A percentile compares a stretch with the other conserved stretches of the same genome.
Conservation (phyloP, 2,329 filamentous ascomycete genomes). For the Penicillium sp. region DNA sequence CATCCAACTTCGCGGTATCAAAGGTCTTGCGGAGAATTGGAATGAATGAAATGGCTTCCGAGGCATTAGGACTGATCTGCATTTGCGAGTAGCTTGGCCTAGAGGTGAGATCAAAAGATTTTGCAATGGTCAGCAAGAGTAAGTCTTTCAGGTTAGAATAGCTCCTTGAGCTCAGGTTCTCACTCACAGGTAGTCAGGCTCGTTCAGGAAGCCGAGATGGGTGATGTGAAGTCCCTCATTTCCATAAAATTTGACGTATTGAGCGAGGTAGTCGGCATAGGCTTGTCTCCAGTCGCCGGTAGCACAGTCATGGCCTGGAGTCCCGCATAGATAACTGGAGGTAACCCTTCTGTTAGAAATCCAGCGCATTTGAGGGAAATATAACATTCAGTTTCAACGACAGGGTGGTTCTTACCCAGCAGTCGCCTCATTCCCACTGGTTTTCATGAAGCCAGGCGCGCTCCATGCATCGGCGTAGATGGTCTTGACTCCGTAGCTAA, state of each 20-base stretch:
- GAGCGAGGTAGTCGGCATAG: constrained; percentile 53
- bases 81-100: not conserved
- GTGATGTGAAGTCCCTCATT: constrained; percentile 49
- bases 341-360: not conserved
- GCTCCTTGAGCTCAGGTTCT: not conserved
- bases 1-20: not conserved
- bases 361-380: not conserved
- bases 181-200: constrained; percentile 40
- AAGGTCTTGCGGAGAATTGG: not conserved
- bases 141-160: not conserved
- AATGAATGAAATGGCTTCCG: not conserved
- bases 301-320: constrained; percentile 39
- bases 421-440: constrained; percentile 38
- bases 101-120: not conserved
- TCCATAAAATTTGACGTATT: constrained; percentile 53
- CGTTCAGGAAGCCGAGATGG: constrained; percentile 53
- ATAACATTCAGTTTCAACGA: not conserved
- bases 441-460: constrained; percentile 54
- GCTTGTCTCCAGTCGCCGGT: constrained; percentile 51
- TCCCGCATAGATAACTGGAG: constrained; percentile 40
- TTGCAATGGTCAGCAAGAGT: not conserved
- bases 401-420: constrained; percentile 1
- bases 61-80: not conserved
- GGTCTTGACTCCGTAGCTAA: constrained; percentile 2
- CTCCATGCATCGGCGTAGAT: constrained; percentile 48